phyloP scores from a whole-genome alignment of 2,329 filamentous ascomycete genomes.

The Fusarium irregulare region DNA sequence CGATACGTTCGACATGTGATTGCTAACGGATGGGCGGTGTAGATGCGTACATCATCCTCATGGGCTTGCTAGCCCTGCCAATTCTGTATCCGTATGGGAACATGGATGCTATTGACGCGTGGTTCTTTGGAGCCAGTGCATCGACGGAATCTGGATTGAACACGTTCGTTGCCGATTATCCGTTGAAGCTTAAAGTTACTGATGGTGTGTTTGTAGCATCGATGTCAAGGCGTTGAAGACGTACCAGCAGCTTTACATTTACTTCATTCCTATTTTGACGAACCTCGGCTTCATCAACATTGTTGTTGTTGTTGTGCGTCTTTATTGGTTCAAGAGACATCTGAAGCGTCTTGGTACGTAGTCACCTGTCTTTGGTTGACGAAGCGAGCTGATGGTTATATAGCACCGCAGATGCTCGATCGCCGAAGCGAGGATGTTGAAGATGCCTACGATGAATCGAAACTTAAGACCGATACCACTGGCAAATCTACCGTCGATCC shows the following conservation, averaged over 20 bases:
- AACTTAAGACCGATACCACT: not conserved
- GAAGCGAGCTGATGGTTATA: fast-evolving
- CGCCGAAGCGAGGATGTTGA: not conserved
- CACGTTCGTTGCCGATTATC: not conserved
- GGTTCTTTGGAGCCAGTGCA: conserved; percentile 5
- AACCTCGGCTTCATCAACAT: conserved; percentile 63
- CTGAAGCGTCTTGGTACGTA: conserved; percentile 45
- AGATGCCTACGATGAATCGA: not conserved
- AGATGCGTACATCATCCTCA: conserved; percentile 7
- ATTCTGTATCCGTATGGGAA: conserved; percentile 1
- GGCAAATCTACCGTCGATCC: not conserved
- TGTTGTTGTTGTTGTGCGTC: conserved; percentile 58
- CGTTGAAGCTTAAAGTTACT: not conserved
- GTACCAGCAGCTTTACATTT: conserved; percentile 64
- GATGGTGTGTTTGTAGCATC: conserved; percentile 48
- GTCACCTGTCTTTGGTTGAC: fast-evolving
- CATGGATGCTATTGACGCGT: conserved; percentile 3
- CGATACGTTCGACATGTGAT: not conserved
- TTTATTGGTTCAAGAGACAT: conserved; percentile 60
- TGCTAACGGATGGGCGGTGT: not conserved
- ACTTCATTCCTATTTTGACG: conserved; percentile 60
- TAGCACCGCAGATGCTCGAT: not conserved
- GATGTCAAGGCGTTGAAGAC: conserved; percentile 61
- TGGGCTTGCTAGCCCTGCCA: conserved; percentile 4
- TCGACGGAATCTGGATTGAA: not conserved